Conservation (phyloP, 257 asterid genomes). For the Nicotiana sylvestris region DNA sequence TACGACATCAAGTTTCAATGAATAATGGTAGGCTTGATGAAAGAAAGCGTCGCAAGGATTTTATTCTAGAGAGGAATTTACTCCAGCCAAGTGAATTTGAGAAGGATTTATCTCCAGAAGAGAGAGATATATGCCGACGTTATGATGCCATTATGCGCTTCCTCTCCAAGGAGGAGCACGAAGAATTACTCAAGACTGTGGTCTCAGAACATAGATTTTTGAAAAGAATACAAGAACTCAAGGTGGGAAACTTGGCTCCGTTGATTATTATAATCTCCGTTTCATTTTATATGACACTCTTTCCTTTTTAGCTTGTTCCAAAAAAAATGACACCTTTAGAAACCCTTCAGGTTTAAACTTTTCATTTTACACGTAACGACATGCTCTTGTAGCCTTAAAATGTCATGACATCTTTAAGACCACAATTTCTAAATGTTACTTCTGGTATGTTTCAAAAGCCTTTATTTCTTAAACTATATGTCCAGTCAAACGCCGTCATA, state of each 20-base stretch:
- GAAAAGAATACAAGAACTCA: slow-evolving; percentile 64
- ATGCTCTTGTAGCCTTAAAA: neutral
- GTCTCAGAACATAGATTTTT: slow-evolving; percentile 49
- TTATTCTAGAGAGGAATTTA: slow-evolving; percentile 66
- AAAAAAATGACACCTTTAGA: neutral
- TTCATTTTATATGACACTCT: neutral
- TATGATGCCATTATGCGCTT: slow-evolving; percentile 75
- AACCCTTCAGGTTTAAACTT: neutral
- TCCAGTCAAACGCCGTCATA: neutral
- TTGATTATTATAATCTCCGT: neutral
- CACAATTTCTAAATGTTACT: neutral
- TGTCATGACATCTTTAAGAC: neutral
- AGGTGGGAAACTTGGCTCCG: slow-evolving; percentile 34
- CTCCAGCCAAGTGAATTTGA: slow-evolving; percentile 53
- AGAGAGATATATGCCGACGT: slow-evolving; percentile 54
- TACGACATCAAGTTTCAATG: slow-evolving; percentile 5
- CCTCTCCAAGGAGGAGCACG: slow-evolving; percentile 69
- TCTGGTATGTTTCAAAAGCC: too few species aligned
- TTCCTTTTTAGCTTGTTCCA: neutral
- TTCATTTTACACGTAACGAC: neutral
- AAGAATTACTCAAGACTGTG: slow-evolving; percentile 50
- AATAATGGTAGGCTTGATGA: slow-evolving; percentile 67
- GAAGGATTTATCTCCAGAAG: slow-evolving; percentile 52
- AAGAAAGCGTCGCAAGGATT: slow-evolving; percentile 79
- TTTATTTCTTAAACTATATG: too few species aligned